Conservation (phyloP, 352 stramenopile species). For the Pythium diclinum region DNA sequence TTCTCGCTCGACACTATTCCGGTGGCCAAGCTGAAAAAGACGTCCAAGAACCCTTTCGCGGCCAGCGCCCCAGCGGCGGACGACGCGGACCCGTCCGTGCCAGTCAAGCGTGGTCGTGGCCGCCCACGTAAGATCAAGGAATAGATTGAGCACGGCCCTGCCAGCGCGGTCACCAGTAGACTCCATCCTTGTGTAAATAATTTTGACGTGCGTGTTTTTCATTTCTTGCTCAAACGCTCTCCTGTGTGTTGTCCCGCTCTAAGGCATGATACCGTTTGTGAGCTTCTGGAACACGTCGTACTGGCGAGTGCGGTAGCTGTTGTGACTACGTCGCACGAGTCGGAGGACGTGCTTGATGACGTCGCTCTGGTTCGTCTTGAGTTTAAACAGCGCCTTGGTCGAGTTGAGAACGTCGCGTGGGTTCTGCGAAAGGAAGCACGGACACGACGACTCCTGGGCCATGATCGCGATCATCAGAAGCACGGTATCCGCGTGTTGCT, state of each 20-base stretch:
- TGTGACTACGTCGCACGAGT: constrained; percentile 88
- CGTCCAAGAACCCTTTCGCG: constrained; percentile 73
- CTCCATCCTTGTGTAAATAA: constrained; percentile 20
- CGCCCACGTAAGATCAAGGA: constrained; percentile 20
- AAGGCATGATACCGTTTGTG: constrained; percentile 90
- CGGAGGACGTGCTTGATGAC: constrained; percentile 89
- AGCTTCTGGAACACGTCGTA: constrained; percentile 91
- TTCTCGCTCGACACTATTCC: constrained; percentile 77
- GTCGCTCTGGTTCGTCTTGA: constrained; percentile 79
- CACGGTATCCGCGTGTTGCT: constrained; percentile 92
- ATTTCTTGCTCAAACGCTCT: neutral
- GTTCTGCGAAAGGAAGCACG: constrained; percentile 91
- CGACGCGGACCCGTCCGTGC: neutral
- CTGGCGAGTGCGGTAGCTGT: constrained; percentile 88
- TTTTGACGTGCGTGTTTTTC: constrained; percentile 17
- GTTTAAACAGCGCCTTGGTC: constrained; percentile 77
- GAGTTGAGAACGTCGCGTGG: constrained; percentile 68
- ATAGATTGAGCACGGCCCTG: neutral
- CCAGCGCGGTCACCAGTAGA: neutral
- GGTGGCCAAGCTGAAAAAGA: constrained; percentile 79
- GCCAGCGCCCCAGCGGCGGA: constrained; percentile 22
- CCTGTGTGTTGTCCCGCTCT: constrained; percentile 1
- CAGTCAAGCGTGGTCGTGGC: constrained; percentile 14
- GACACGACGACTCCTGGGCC: constrained; percentile 93
- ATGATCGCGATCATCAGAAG: constrained; percentile 97